A percentile compares a stretch with the other conserved stretches of the same genome.
Conservation (phyloP, 352 stramenopile species). For the Aphanomyces astaci region DNA sequence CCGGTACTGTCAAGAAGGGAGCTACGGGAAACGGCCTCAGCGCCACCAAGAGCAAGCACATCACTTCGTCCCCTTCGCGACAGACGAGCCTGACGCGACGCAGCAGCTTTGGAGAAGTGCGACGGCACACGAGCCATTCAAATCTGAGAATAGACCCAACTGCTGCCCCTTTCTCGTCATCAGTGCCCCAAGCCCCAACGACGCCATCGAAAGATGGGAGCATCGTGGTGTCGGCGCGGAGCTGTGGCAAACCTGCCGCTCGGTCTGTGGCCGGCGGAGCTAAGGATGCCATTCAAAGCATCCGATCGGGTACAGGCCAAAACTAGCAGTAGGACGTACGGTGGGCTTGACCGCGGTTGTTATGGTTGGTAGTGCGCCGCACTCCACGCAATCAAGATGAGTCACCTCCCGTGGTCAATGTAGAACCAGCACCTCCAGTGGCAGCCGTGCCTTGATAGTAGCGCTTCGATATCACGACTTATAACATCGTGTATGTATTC, state of each 20-base stretch:
- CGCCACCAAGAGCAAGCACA: no score
- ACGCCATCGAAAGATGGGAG: background rate
- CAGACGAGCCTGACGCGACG: background rate
- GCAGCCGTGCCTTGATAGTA: background rate
- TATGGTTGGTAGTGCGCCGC: background rate
- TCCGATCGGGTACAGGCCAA: background rate
- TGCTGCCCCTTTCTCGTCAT: background rate
- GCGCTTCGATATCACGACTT: no score
- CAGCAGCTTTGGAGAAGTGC: background rate
- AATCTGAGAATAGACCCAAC: background rate
- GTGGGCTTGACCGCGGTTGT: background rate
- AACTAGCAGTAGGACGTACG: background rate
- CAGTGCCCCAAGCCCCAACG: background rate
- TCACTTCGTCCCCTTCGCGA: background rate
- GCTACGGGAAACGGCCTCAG: no score
- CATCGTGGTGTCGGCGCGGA: background rate
- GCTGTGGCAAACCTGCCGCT: constrained; percentile 7
- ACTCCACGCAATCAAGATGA: background rate
- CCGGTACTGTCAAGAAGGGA: no score
- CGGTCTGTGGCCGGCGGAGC: background rate
- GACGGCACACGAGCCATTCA: background rate
- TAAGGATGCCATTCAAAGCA: constrained; percentile 15
- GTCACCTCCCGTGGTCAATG: background rate
- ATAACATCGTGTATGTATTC: no score
- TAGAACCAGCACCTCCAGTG: background rate